Base-by-base conservation (phyloP, 1,284 basidiomycete genomes). In the Ganoderma sp. region DNA sequence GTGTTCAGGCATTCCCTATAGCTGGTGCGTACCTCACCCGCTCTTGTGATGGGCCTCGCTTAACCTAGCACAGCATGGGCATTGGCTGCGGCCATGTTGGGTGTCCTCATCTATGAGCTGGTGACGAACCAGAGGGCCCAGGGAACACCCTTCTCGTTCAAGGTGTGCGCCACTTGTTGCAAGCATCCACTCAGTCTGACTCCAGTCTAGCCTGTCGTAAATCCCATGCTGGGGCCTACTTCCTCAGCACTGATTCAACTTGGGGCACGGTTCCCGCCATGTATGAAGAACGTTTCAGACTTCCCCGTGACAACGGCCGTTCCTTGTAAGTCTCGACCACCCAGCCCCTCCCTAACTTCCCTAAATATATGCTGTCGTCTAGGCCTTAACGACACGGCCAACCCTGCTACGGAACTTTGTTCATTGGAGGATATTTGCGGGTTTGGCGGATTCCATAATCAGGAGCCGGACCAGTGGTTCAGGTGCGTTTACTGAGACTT, bases 151-250 rank as follows among this genome's bases (percentile, higher is more conserved):
- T 84, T 97, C 52, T 94, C 95, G 1, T 89, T 94, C 77, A 91
- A 94, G 82, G 92, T 88, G 70, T 66, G 82, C 74, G 52, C 25
- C 22, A 41, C 22, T 25, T 14, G 56, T n/a, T 52, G 25, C 43
- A 42, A 61, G 6, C 37, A 32, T 57, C 59, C 43, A 67, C 66
- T n/a, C 56, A 2, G 5, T 6, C 28, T 67, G 32, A 61, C 62
- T 19, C 64, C 14, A 8, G 32, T 41, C 0, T 69, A 79, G 82
- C 79, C 79, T 59, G 73, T 72, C 14, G 89, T 97, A 71, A 98
- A 98, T 78, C 92, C 91, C 8, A 98, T 98, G 96, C 83, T 96
- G 37, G 97, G 97, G 0, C 97, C 97, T 0, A 92, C 94, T 0
- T 87, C 87, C 52, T 90, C 90, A 57, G 95, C 93, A 4, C 82